Conservation (phyloP, 2,329 filamentous ascomycete genomes). For the Paramyrothecium sp. region DNA sequence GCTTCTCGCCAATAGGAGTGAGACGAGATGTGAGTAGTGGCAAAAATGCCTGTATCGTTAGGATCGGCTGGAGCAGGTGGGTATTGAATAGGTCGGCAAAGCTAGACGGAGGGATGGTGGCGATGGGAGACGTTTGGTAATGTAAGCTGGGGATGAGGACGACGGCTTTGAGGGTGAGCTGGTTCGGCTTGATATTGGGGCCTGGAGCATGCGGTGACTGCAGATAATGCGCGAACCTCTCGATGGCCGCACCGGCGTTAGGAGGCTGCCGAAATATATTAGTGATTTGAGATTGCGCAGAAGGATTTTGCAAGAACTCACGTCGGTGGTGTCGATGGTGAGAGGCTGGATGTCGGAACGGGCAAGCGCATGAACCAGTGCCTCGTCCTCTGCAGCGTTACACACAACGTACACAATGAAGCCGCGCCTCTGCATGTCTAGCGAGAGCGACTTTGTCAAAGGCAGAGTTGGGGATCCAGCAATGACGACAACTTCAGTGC, state of each 20-base stretch:
- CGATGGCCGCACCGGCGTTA: slow-evolving; percentile 66
- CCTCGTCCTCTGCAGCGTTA: slow-evolving; percentile 80
- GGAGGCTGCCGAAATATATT: slow-evolving; percentile 51
- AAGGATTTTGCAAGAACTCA: slow-evolving; percentile 36
- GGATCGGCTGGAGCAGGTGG: slow-evolving; percentile 84
- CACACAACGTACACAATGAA: slow-evolving; percentile 94
- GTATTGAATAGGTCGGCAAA: slow-evolving; percentile 92
- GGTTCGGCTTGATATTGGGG: slow-evolving; percentile 72
- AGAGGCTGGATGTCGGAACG: slow-evolving; percentile 80
- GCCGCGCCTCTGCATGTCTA: slow-evolving; percentile 86
- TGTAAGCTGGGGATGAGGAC: slow-evolving; percentile 80
- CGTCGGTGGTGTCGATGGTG: slow-evolving; percentile 78
- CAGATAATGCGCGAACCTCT: slow-evolving; percentile 69
- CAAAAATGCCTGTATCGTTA: slow-evolving; percentile 87
- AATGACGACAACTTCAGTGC: slow-evolving; percentile 83
- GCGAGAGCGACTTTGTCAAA: slow-evolving; percentile 75
- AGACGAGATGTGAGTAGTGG: slow-evolving; percentile 68
- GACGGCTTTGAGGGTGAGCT: slow-evolving; percentile 73
- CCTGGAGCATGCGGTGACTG: slow-evolving; percentile 74
- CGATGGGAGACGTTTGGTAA: slow-evolving; percentile 80
- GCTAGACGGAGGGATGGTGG: slow-evolving; percentile 77
- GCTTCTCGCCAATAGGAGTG: slow-evolving; percentile 48
- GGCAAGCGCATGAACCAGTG: slow-evolving; percentile 71
- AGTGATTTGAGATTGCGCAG: slow-evolving; percentile 1
- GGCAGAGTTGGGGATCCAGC: slow-evolving; percentile 86